phyloP scores from a whole-genome alignment of 345 rosid genomes.

The Sapria himalayana region DNA sequence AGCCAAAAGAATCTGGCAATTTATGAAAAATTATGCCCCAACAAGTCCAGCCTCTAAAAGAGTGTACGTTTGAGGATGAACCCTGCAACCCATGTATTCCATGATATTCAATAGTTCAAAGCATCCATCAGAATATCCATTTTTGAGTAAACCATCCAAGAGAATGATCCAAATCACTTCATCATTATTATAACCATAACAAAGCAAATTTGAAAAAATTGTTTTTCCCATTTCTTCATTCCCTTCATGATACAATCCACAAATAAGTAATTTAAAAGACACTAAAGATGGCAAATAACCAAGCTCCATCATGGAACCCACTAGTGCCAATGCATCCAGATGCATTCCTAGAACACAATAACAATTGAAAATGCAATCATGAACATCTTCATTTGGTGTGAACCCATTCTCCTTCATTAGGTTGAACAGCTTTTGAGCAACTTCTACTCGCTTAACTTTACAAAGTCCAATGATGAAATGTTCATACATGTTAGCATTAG shows the following conservation, averaged over 20 bases:
- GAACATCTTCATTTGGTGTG: slow-evolving; percentile 29
- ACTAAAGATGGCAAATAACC: slow-evolving; percentile 53
- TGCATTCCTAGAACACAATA: slow-evolving; percentile 28
- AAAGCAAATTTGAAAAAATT: slow-evolving; percentile 31
- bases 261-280: slow-evolving; percentile 39
- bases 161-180: slow-evolving; percentile 78
- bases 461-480: slow-evolving; percentile 54
- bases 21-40: slow-evolving; percentile 19
- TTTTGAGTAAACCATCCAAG: slow-evolving; percentile 55
- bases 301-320: slow-evolving; percentile 32
- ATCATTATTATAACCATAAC: slow-evolving; percentile 41
- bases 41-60: slow-evolving; percentile 42
- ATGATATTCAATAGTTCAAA: slow-evolving; percentile 39
- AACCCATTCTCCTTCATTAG: slow-evolving; percentile 39
- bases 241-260: slow-evolving; percentile 35
- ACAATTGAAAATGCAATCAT: slow-evolving; percentile 41
- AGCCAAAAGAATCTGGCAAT: too few relatives aligned
- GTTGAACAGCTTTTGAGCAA: slow-evolving; percentile 28
- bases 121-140: slow-evolving; percentile 31
- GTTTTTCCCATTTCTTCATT: slow-evolving; percentile 31
- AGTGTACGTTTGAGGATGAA: slow-evolving; percentile 44
- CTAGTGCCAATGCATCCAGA: slow-evolving; percentile 29
- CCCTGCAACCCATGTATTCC: slow-evolving; percentile 40
- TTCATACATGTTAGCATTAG: slow-evolving; percentile 31
- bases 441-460: slow-evolving; percentile 22